Base-by-base conservation (phyloP, 331 rosid genomes). In the Acacia pycnantha region DNA sequence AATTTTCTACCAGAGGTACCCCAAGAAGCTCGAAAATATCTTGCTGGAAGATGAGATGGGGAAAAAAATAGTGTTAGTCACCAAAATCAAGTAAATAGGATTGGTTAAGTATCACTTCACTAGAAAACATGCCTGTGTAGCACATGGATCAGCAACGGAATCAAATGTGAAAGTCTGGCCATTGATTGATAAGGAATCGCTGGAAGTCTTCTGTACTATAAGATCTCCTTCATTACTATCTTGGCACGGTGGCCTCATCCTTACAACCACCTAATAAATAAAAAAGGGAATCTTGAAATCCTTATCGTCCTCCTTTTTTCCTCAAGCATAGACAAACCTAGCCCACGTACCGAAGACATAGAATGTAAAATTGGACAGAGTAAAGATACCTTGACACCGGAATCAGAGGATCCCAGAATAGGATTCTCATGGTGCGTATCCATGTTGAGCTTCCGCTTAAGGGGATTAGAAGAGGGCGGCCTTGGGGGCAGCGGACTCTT, bases 11-110 rank as follows among this genome's bases (percentile, higher is more conserved):
- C 24, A 97, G 92, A 67, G 99, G 97, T 62, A 88, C 91, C 68
- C 99, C 99, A 58, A 94, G 94, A 68, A 90, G 95, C 86, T 97
- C 90, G 77, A 97, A 97, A 83, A 97, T 90, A 82, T 94, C 99
- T 78, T 89, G 87, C 99, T 97, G 94, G 53, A 88, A 86, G 77
- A 77, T 29, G 21, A 70, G 24, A 70, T 21, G 64, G 0, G 4
- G 31, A 15, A 58, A 50, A 82, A 46, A 73, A 70, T 40, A 58
- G 80, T 65, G 51, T 83, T 77, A 29, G 48, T 72, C 48, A 47
- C 70, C 61, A 73, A 33, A 44, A 35, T 82, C 70, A 18, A 75
- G 48, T 46, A 70, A 68, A 65, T 72, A 80, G 43, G 47, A 87
- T 22, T 16, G 10, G 8, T 31, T 74, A 37, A 72, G 58, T 76